These are phyloP conservation scores for Sherardia arvensis DNA, from an alignment of 257 asterid genomes.

Conservation along the genomic window DNA sequence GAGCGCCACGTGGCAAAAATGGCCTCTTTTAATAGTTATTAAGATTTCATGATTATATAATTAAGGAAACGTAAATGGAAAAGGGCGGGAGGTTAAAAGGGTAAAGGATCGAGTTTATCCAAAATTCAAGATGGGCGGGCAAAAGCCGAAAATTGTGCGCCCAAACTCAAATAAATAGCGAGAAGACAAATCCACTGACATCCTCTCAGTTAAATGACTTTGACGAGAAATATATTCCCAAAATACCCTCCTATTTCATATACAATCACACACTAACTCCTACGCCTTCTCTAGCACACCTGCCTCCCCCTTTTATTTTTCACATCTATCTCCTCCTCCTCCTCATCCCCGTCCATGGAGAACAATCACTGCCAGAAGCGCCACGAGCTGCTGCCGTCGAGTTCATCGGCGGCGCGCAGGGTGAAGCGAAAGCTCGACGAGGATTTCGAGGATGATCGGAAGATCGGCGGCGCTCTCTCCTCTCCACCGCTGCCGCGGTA, in stretches of 20 bases:
- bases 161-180: not conserved
- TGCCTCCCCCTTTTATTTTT: not conserved
- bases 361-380: constrained; percentile 60
- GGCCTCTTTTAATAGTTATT: no score
- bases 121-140: not conserved
- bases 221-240: not conserved
- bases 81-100: constrained; percentile 3
- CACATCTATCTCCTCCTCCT: constrained; percentile 10
- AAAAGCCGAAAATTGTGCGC: not conserved
- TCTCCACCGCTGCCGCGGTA: no score
- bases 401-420: constrained; percentile 48
- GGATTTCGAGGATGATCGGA: constrained; percentile 46
- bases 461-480: constrained; percentile 35
- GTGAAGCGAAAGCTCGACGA: constrained; percentile 74
- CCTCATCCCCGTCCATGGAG: constrained; percentile 54
- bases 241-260: not conserved
- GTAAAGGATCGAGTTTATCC: not conserved
- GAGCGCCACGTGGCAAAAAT: no score
- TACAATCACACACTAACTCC: not conserved
- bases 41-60: not conserved
- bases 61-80: not conserved
- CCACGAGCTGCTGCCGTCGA: constrained; percentile 46
- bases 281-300: not conserved
- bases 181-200: not conserved
- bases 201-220: not conserved